Conservation (phyloP, 805 yeast species). For the Deakozyma indianensis region DNA sequence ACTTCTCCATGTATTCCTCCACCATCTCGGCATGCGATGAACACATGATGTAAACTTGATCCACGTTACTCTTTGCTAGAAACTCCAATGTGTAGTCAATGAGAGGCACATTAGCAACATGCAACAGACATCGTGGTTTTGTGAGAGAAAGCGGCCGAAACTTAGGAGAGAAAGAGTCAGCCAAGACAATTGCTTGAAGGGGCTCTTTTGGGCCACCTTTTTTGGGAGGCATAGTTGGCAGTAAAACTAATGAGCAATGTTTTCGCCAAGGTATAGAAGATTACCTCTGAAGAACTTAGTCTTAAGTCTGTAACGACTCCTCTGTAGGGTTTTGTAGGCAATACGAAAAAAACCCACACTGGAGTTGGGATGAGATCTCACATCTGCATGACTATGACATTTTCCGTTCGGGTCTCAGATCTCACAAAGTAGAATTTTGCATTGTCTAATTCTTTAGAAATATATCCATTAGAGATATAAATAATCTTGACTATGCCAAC, state of each 20-base stretch:
- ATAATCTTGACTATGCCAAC: slow-evolving; percentile 3
- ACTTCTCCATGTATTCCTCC: slow-evolving; percentile 56
- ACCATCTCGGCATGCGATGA: slow-evolving; percentile 83
- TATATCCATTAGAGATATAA: too few relatives aligned
- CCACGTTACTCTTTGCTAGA: slow-evolving; percentile 77
- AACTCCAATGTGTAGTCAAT: slow-evolving; percentile 92
- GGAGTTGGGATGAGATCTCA: too few relatives aligned
- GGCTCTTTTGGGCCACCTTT: slow-evolving; percentile 8
- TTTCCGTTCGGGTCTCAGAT: too few relatives aligned
- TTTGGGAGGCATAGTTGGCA: slow-evolving; percentile 9
- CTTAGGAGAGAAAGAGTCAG: slow-evolving; percentile 85
- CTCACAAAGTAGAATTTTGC: too few relatives aligned
- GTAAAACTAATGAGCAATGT: slow-evolving; percentile 7
- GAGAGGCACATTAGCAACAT: slow-evolving; percentile 85
- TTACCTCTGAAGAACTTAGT: too few relatives aligned
- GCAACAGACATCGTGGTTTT: slow-evolving; percentile 81
- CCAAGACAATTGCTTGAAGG: slow-evolving; percentile 85
- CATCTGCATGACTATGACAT: too few relatives aligned
- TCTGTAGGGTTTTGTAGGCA: too few relatives aligned
- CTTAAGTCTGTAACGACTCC: too few relatives aligned
- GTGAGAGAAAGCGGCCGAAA: slow-evolving; percentile 84
- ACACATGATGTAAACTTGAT: slow-evolving; percentile 82
- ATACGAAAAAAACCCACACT: too few relatives aligned
- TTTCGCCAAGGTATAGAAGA: too few relatives aligned
- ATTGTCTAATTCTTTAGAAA: too few relatives aligned